Percentiles rank a stretch among this genome's conserved stretches.
Conservation (phyloP, 2,329 filamentous ascomycete species). For the Diaporthe eres region DNA sequence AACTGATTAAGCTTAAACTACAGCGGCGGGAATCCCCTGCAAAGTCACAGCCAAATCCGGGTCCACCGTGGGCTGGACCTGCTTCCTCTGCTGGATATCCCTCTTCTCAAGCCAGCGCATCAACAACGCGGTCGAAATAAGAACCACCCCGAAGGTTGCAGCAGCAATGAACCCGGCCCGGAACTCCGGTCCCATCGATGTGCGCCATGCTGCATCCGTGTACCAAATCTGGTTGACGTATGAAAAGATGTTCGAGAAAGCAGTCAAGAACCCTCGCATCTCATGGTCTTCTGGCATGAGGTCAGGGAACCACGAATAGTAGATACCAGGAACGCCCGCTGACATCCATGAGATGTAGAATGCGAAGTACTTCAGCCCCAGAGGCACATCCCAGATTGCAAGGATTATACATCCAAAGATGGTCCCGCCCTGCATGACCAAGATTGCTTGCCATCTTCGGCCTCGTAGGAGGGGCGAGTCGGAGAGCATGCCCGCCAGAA, state of each 20-base stretch:
- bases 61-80: not conserved
- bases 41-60: not conserved
- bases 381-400: conserved; percentile 36
- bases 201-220: conserved; percentile 41
- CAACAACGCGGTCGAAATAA: conserved; percentile 36
- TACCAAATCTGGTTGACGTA: conserved; percentile 43
- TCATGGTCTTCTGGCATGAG: conserved; percentile 46
- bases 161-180: conserved; percentile 40
- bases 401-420: conserved; percentile 40
- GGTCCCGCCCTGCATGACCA: conserved; percentile 42
- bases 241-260: conserved; percentile 42
- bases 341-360: conserved; percentile 40
- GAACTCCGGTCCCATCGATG: conserved; percentile 39
- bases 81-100: conserved; percentile 8
- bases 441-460: conserved; percentile 40
- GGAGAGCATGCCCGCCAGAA: conserved; percentile 41
- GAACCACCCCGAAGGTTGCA: conserved; percentile 30
- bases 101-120: conserved; percentile 40
- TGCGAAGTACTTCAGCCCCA: conserved; percentile 43
- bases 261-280: conserved; percentile 46
- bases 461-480: conserved; percentile 41
- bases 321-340: conserved; percentile 42
- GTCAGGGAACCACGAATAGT: conserved; percentile 46
- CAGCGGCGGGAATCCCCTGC: not conserved
- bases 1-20: not conserved